Conservation (phyloP, 2,329 filamentous ascomycete species). For the Cercospora brassicicola region DNA sequence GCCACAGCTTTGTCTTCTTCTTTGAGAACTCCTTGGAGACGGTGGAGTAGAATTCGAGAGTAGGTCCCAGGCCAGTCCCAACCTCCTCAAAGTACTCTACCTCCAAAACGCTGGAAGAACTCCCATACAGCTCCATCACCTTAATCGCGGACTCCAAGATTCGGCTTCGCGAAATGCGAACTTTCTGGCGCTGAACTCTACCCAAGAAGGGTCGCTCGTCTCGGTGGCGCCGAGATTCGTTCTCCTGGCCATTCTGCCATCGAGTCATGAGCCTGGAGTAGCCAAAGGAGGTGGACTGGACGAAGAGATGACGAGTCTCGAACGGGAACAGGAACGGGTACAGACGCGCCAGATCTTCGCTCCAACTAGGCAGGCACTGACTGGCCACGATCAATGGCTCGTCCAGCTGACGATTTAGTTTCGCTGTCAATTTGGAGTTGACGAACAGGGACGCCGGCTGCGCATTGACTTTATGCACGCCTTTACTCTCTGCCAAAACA, state of each 20-base stretch:
- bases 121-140: slow-evolving; percentile 97
- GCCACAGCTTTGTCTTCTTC: slow-evolving; percentile 96
- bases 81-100: slow-evolving; percentile 99
- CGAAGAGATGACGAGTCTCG: slow-evolving; percentile 91
- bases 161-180: slow-evolving; percentile 91
- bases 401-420: slow-evolving; percentile 93
- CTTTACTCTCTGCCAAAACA: slow-evolving; percentile 74
- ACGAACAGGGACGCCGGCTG: slow-evolving; percentile 93
- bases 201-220: slow-evolving; percentile 92
- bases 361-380: slow-evolving; percentile 93
- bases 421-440: slow-evolving; percentile 96
- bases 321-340: slow-evolving; percentile 98
- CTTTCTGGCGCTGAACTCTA: slow-evolving; percentile 89
- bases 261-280: slow-evolving; percentile 96
- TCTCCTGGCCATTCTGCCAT: slow-evolving; percentile 91
- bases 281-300: slow-evolving; percentile 96
- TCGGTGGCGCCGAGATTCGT: slow-evolving; percentile 74
- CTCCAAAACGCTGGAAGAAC: slow-evolving; percentile 92
- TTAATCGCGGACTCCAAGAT: slow-evolving; percentile 96
- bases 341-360: slow-evolving; percentile 85
- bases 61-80: slow-evolving; percentile 90
- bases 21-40: slow-evolving; percentile 97
- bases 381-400: slow-evolving; percentile 96
- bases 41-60: slow-evolving; percentile 95
- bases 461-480: slow-evolving; percentile 63